Conservation (phyloP, 345 rosid genomes). For the Lepidium aucheri region DNA sequence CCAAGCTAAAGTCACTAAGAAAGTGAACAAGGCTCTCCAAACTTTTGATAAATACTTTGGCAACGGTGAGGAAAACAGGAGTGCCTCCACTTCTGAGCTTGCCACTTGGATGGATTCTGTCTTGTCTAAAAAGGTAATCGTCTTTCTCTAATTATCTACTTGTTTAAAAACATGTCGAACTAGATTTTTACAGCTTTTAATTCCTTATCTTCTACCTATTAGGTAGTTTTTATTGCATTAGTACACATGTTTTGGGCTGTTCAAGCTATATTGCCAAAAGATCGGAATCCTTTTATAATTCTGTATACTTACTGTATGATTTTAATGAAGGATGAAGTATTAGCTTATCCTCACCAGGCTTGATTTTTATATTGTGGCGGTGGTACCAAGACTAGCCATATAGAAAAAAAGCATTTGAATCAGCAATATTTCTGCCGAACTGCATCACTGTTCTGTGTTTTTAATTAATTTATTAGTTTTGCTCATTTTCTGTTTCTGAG, state of each 20-base stretch:
- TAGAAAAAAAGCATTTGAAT: conserved; percentile 9
- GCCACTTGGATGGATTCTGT: conserved; percentile 45
- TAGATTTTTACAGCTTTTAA: not conserved
- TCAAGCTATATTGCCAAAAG: not conserved
- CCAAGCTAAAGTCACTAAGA: conserved; percentile 21
- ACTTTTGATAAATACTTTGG: conserved; percentile 18
- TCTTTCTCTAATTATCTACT: not conserved
- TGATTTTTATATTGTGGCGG: not conserved
- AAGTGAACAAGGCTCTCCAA: conserved; percentile 26
- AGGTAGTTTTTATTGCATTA: not conserved
- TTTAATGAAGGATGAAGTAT: not conserved
- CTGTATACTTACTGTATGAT: not conserved
- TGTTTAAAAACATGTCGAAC: not conserved
- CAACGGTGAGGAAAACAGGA: conserved; percentile 12
- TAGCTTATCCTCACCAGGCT: conserved; percentile 3
- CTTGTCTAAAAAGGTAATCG: conserved; percentile 56
- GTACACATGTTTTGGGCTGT: not conserved
- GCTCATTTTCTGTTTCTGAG: not conserved
- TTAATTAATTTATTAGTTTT: not conserved
- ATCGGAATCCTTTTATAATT: not conserved
- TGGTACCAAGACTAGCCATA: not conserved
- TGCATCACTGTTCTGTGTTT: not conserved
- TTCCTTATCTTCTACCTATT: not conserved
- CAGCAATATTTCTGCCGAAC: not conserved
- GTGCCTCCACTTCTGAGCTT: conserved; percentile 25